These are phyloP conservation scores for Phlyctochytrium planicorne DNA, from an alignment of 192 early-diverging fungal species.

Conservation along the genomic window DNA sequence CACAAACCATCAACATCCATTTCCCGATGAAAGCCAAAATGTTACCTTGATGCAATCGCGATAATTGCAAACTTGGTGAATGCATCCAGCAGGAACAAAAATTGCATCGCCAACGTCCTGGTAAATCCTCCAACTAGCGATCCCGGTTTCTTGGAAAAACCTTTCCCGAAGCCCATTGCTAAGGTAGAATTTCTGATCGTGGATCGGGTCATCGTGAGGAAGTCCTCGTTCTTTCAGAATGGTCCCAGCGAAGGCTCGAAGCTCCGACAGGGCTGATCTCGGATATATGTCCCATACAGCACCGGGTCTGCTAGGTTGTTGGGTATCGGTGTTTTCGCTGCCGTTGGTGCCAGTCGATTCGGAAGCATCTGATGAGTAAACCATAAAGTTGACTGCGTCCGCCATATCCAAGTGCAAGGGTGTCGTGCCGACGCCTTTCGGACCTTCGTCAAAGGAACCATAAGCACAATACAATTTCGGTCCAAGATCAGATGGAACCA, in stretches of 20 bases:
- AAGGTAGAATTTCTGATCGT: conserved; percentile 68
- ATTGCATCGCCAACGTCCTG: conserved; percentile 74
- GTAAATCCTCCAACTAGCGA: conserved; percentile 54
- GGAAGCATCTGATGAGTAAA: conserved; percentile 35
- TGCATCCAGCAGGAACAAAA: conserved; percentile 74
- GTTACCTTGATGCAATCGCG: conserved; percentile 59
- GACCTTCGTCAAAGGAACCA: conserved; percentile 46
- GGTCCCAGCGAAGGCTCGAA: conserved; percentile 41
- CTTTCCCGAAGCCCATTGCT: conserved; percentile 35
- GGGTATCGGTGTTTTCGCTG: background rate
- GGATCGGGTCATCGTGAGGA: conserved; percentile 53
- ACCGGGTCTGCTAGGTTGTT: conserved; percentile 19
- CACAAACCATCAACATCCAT: background rate
- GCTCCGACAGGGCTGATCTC: conserved; percentile 24
- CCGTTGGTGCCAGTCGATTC: background rate
- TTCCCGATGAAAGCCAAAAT: background rate
- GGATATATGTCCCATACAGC: conserved; percentile 70
- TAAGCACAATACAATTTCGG: conserved; percentile 77
- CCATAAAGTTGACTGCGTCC: conserved; percentile 79
- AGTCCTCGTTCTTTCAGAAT: conserved; percentile 11
- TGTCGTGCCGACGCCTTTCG: conserved; percentile 62
- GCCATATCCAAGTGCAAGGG: conserved; percentile 78
- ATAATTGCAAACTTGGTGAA: conserved; percentile 74
- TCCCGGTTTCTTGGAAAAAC: conserved; percentile 41
- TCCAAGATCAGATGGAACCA: conserved; percentile 68